phyloP scores from a whole-genome alignment of 257 asterid genomes.

The Paulownia fortunei region DNA sequence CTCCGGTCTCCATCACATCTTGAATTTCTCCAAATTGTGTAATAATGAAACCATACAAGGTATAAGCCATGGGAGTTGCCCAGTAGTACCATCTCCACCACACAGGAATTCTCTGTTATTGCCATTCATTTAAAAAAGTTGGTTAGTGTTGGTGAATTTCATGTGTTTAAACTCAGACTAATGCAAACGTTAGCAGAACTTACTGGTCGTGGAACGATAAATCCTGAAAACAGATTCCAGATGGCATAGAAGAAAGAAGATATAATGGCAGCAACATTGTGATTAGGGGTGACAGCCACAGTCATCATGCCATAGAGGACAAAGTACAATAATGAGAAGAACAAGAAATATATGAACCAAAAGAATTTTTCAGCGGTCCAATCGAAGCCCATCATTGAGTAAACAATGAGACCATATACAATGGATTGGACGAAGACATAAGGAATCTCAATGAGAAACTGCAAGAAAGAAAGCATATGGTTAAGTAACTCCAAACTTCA shows the following conservation, averaged over 20 bases:
- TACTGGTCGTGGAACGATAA: constrained; percentile 72
- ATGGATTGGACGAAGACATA: constrained; percentile 58
- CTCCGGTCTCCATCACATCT: constrained; percentile 22
- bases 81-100: constrained; percentile 95
- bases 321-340: too few relatives aligned
- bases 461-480: constrained; percentile 21
- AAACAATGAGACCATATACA: constrained; percentile 58
- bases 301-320: too few relatives aligned
- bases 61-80: constrained; percentile 67
- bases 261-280: constrained; percentile 55
- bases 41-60: constrained; percentile 67
- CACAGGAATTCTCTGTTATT: constrained; percentile 69
- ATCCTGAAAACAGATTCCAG: constrained; percentile 90
- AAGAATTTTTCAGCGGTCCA: constrained; percentile 69
- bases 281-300: constrained; percentile 72
- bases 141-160: constrained; percentile 1
- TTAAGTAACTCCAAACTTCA: not conserved
- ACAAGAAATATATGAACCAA: constrained; percentile 67
- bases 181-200: constrained; percentile 32
- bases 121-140: not conserved
- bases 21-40: constrained; percentile 67
- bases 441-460: constrained; percentile 71
- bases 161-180: not conserved
- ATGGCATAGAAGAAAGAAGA: constrained; percentile 56
- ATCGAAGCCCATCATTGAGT: constrained; percentile 69